Percentiles rank a stretch among this genome's conserved stretches.
Conservation (phyloP, 1,284 basidiomycete genomes). For the Sporisorium reilianum region DNA sequence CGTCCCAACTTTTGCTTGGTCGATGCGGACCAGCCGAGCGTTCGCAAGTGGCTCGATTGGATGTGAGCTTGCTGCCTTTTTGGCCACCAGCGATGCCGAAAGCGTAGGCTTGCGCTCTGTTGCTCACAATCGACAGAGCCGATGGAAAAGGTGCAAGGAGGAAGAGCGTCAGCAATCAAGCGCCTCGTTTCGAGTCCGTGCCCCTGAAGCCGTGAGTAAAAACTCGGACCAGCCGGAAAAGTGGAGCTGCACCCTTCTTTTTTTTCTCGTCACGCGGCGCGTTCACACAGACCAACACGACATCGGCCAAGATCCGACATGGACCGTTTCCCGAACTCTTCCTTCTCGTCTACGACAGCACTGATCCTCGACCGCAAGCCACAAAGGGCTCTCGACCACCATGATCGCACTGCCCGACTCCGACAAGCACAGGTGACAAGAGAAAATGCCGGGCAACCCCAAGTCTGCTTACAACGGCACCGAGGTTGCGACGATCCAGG, state of each 20-base stretch:
- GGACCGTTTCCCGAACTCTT: neutral
- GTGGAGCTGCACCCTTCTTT: constrained; percentile 23
- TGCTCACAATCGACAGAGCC: neutral
- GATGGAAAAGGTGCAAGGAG: too few relatives aligned
- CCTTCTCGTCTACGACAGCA: neutral
- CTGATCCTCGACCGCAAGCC: neutral
- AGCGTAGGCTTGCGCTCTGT: neutral
- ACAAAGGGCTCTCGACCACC: neutral
- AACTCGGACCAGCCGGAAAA: constrained; percentile 6
- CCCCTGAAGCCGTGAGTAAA: constrained; percentile 8
- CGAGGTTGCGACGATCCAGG: neutral
- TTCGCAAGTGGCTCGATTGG: neutral
- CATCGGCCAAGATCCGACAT: constrained; percentile 15
- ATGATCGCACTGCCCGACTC: neutral
- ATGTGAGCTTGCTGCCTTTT: neutral
- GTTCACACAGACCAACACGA: constrained; percentile 37
- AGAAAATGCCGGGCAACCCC: neutral
- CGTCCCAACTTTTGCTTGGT: neutral
- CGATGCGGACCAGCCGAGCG: neutral
- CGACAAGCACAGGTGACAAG: neutral
- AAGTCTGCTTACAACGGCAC: neutral
- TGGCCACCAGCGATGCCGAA: neutral
- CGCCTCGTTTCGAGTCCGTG: constrained; percentile 9
- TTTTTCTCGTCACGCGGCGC: constrained; percentile 19
- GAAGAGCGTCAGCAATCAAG: too few relatives aligned